These are phyloP conservation scores for Linnemannia zychae DNA, from an alignment of 192 early-diverging fungal species.

Conservation along the genomic window DNA sequence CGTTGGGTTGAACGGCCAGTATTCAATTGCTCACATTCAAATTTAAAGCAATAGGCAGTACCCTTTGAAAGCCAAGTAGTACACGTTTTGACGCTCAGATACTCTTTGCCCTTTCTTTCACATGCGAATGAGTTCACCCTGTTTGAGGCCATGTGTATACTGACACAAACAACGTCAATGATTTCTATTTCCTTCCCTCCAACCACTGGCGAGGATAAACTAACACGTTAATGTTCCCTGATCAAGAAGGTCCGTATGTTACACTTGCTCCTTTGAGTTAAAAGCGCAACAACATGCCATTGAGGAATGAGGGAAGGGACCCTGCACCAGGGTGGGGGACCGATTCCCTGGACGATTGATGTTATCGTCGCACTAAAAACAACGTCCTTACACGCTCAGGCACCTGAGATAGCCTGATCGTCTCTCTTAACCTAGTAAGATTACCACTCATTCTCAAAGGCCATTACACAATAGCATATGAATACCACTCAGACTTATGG, in stretches of 20 bases:
- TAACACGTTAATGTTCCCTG: not conserved
- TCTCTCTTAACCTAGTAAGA: not conserved
- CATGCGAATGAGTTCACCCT: not conserved
- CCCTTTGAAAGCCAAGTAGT: not conserved
- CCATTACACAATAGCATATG: not conserved
- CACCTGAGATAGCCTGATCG: not conserved
- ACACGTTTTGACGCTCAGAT: slow-evolving; percentile 11
- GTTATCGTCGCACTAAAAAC: not conserved
- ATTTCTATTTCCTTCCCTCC: not conserved
- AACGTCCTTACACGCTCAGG: not conserved
- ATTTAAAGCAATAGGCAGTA: not conserved
- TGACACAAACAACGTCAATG: not conserved
- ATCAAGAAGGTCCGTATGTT: not conserved
- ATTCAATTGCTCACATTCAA: not conserved
- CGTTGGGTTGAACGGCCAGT: not conserved
- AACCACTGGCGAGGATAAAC: not conserved
- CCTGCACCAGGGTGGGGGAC: not conserved
- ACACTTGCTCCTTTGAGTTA: not conserved
- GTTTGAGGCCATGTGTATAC: not conserved
- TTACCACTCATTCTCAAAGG: not conserved
- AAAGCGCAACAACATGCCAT: too few relatives aligned
- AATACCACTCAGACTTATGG: not conserved
- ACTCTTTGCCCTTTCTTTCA: not conserved
- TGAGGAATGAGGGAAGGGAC: not conserved
- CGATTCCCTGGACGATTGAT: not conserved